These are phyloP conservation scores for Vickermania ingenoplastis DNA, from an alignment of 208 protist genomes.

Conservation along the genomic window DNA sequence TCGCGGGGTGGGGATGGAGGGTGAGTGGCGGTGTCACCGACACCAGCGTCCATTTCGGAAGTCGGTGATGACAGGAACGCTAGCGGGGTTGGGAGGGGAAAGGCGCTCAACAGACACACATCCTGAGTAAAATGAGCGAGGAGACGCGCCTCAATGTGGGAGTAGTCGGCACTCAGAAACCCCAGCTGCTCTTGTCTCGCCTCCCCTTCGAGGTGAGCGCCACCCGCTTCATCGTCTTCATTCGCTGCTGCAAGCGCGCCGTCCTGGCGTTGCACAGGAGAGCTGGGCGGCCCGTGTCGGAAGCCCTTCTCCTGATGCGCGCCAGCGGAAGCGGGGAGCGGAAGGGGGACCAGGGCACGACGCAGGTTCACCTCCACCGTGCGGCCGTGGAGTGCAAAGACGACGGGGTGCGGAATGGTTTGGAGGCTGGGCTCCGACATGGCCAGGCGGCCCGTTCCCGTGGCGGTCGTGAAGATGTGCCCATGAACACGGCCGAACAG, in stretches of 20 bases:
- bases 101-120: slow-evolving; percentile 3
- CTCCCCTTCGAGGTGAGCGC: not conserved
- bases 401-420: slow-evolving; percentile 24
- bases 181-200: too few relatives aligned
- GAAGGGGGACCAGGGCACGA: not conserved
- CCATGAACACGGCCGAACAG: slow-evolving; percentile 8
- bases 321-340: not conserved
- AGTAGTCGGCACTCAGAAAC: slow-evolving; percentile 24
- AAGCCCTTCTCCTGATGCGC: not conserved
- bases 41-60: not conserved
- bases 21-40: not conserved
- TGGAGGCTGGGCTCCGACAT: slow-evolving; percentile 22
- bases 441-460: slow-evolving; percentile 16
- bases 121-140: slow-evolving; percentile 21
- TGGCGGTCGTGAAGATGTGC: slow-evolving; percentile 14
- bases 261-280: too few relatives aligned
- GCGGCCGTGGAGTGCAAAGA: slow-evolving; percentile 3
- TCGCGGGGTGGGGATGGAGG: too few relatives aligned
- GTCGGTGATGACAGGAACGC: not conserved
- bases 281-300: not conserved
- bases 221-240: not conserved
- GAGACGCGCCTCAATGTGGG: slow-evolving; percentile 23
- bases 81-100: too few relatives aligned
- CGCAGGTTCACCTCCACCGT: slow-evolving; percentile 1
- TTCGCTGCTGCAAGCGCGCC: too few relatives aligned